These are phyloP conservation scores for Setaria viridis DNA, from an alignment of 202 grass and related monocot species.

Conservation along the genomic window DNA sequence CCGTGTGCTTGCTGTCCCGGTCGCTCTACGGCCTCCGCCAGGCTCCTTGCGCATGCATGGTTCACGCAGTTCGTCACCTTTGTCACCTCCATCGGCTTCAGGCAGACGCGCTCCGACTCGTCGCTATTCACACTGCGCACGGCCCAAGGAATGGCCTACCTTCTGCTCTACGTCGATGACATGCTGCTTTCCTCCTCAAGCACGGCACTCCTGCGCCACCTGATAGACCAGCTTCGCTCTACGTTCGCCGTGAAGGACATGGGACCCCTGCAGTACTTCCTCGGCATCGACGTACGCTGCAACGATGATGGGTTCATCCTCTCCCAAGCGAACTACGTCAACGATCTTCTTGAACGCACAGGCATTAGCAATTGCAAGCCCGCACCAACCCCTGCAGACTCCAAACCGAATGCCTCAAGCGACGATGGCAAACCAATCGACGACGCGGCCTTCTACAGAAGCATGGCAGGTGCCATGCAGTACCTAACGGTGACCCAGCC, in stretches of 20 bases:
- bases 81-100: not conserved
- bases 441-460: rapidly evolving
- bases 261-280: not conserved
- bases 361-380: not conserved
- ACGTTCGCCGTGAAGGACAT: not conserved
- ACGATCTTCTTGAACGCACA: not conserved
- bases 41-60: too few species aligned
- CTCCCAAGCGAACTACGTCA: not conserved
- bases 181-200: not conserved
- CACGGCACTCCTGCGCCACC: rapidly evolving
- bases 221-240: rapidly evolving
- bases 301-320: not conserved
- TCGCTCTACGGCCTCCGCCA: too few species aligned
- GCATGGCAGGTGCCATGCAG: not conserved
- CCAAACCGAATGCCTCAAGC: not conserved
- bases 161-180: not conserved
- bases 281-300: not conserved
- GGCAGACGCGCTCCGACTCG: not conserved
- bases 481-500: too few species aligned
- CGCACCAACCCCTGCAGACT: not conserved
- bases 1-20: too few species aligned
- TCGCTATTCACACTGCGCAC: not conserved
- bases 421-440: rapidly evolving
- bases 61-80: too few species aligned
- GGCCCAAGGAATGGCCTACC: not conserved